A percentile compares a stretch with the other conserved stretches of the same genome.
Conservation (phyloP, 495 filamentous ascomycete genomes). For the Aeminium ludgeri region DNA sequence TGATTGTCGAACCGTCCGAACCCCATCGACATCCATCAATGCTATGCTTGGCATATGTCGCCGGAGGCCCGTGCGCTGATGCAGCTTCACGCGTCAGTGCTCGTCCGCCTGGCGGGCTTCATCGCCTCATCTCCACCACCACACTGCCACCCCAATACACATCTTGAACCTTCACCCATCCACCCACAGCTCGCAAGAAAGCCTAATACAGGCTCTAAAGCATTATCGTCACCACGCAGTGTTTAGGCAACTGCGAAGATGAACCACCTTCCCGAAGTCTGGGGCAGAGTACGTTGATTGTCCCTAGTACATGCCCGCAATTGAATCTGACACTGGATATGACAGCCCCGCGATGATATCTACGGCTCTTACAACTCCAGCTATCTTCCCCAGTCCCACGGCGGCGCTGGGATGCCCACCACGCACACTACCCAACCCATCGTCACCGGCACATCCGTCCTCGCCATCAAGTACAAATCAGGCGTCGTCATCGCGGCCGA, state of each 20-base stretch:
- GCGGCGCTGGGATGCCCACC: constrained; percentile 40
- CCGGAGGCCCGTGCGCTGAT: background rate
- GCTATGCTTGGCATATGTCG: too few species aligned
- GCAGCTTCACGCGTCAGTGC: constrained; percentile 6
- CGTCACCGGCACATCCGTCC: constrained; percentile 89
- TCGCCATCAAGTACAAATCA: constrained; percentile 86
- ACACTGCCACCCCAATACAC: background rate
- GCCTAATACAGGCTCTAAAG: too few species aligned
- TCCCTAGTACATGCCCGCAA: constrained; percentile 11
- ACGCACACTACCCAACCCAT: constrained; percentile 77
- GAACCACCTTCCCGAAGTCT: constrained; percentile 91
- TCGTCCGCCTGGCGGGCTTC: constrained; percentile 4
- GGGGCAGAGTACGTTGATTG: constrained; percentile 66
- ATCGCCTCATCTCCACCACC: background rate
- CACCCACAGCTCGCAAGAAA: background rate
- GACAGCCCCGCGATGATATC: constrained; percentile 80
- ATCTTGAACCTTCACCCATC: background rate
- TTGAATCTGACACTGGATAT: background rate
- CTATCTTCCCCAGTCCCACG: constrained; percentile 35
- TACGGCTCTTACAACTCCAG: constrained; percentile 85
- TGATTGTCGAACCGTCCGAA: too few species aligned
- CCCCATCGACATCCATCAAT: too few species aligned
- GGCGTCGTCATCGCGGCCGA: constrained; percentile 94
- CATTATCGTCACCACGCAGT: background rate
- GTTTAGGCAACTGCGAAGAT: constrained; percentile 31